Percentiles rank a stretch among this genome's conserved stretches.
These are phyloP conservation scores for Heterobasidion parviporum DNA, from an alignment of 1,284 basidiomycete genomes.

Conservation along the genomic window DNA sequence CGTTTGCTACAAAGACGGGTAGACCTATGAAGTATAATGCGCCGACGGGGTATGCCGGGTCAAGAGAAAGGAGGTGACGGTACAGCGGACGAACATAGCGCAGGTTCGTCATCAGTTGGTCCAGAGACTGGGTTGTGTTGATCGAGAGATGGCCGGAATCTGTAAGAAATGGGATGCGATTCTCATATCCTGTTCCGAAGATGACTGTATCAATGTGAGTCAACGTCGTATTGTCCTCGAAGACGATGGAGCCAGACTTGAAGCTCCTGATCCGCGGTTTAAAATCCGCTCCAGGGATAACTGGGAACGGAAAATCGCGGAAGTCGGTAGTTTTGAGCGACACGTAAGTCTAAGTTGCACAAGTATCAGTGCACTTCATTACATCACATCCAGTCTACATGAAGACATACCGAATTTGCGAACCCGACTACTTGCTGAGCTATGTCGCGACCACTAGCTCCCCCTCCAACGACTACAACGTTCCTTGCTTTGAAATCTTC, in stretches of 20 bases:
- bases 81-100: slow-evolving; percentile 49
- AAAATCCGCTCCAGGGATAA: slow-evolving; percentile 20
- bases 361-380: background rate
- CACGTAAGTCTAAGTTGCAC: slow-evolving; percentile 30
- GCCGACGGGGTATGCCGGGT: slow-evolving; percentile 34
- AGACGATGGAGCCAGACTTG: slow-evolving; percentile 32
- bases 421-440: slow-evolving; percentile 31
- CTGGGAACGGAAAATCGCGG: slow-evolving; percentile 2
- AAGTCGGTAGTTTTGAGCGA: slow-evolving; percentile 23
- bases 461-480: slow-evolving; percentile 44
- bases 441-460: slow-evolving; percentile 41
- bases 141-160: slow-evolving; percentile 21
- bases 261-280: slow-evolving; percentile 43
- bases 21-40: slow-evolving; percentile 50
- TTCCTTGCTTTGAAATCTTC: slow-evolving; percentile 31
- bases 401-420: slow-evolving; percentile 31
- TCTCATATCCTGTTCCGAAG: slow-evolving; percentile 47
- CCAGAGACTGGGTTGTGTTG: background rate
- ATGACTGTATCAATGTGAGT: slow-evolving; percentile 37
- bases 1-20: slow-evolving; percentile 34
- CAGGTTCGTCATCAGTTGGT: slow-evolving; percentile 35
- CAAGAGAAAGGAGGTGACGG: slow-evolving; percentile 43
- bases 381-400: background rate
- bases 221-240: slow-evolving; percentile 33
- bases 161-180: slow-evolving; percentile 44